Evolutionary conservation across 2,329 filamentous ascomycete genomes (phyloP).

Genomic region (Xylaria sp.): DNA sequence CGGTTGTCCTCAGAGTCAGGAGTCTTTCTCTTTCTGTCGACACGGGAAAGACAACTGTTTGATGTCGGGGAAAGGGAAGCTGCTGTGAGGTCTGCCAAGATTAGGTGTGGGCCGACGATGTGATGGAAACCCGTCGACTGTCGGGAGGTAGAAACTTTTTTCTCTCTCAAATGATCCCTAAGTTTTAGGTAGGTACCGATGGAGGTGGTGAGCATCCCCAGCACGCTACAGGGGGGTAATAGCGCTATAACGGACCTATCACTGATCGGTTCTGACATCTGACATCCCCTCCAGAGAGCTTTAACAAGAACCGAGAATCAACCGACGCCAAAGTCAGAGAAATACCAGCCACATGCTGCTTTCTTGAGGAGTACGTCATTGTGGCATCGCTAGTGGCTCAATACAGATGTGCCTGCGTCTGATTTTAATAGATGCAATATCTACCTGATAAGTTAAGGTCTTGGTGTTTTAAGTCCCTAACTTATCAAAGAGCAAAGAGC

Average conservation of each 20-base stretch:
- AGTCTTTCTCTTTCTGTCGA: constrained; percentile 8
- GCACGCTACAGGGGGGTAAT: neutral
- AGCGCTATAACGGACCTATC: neutral
- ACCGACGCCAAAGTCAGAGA: neutral
- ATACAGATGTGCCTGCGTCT: neutral
- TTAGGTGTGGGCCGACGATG: constrained; percentile 13
- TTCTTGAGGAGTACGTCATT: neutral
- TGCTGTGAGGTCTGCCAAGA: constrained; percentile 1
- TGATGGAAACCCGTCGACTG: constrained; percentile 17
- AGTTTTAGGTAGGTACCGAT: neutral
- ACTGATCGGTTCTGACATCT: neutral
- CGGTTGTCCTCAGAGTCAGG: neutral
- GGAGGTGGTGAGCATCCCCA: neutral
- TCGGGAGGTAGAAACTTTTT: constrained; percentile 30
- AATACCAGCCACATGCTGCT: neutral
- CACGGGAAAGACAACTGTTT: neutral
- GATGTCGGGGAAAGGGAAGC: neutral
- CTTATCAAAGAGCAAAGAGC: neutral
- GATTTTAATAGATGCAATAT: neutral
- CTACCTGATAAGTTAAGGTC: neutral
- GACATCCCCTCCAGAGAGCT: too few species aligned
- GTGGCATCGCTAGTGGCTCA: neutral
- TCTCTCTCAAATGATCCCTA: neutral
- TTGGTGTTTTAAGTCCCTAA: neutral
- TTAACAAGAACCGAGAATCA: constrained; percentile 7